Conservation (phyloP, 208 protist species). For the Leishmania guyanensis region DNA sequence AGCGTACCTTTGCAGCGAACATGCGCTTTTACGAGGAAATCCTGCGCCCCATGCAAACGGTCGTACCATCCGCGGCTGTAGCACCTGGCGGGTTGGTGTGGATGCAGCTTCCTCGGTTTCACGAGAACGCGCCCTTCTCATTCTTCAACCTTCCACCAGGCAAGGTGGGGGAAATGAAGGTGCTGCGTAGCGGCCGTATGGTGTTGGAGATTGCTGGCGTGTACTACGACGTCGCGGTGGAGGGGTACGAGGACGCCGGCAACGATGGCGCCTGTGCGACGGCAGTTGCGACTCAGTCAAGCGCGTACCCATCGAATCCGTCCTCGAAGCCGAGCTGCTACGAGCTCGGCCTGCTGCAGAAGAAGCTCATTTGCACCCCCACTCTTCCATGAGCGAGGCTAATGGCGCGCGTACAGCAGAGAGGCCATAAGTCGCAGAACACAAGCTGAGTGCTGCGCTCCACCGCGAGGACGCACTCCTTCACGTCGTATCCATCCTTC, state of each 20-base stretch:
- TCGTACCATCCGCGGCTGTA: background rate
- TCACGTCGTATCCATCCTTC: background rate
- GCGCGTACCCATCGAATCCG: slow-evolving; percentile 35
- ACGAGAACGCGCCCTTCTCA: slow-evolving; percentile 48
- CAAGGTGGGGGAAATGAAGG: slow-evolving; percentile 81
- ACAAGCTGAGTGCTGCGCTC: background rate
- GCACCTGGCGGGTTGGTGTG: slow-evolving; percentile 46
- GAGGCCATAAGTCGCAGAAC: background rate
- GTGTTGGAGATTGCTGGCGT: slow-evolving; percentile 74
- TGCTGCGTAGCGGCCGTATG: slow-evolving; percentile 82
- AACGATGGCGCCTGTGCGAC: slow-evolving; percentile 46
- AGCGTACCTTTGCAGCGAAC: slow-evolving; percentile 48
- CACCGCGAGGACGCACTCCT: background rate
- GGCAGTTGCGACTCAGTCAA: slow-evolving; percentile 51
- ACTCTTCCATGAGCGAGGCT: slow-evolving; percentile 34
- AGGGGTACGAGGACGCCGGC: slow-evolving; percentile 40
- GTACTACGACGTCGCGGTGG: slow-evolving; percentile 74
- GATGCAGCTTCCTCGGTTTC: slow-evolving; percentile 84
- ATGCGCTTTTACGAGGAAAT: slow-evolving; percentile 61
- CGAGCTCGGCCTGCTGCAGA: slow-evolving; percentile 63
- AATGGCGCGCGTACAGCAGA: background rate
- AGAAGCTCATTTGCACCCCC: slow-evolving; percentile 83
- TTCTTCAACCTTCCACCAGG: slow-evolving; percentile 55
- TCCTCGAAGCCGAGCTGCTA: slow-evolving; percentile 57
- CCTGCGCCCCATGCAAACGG: slow-evolving; percentile 17